Conservation (phyloP, 306 rosid genomes). For the Medicago lupulina region DNA sequence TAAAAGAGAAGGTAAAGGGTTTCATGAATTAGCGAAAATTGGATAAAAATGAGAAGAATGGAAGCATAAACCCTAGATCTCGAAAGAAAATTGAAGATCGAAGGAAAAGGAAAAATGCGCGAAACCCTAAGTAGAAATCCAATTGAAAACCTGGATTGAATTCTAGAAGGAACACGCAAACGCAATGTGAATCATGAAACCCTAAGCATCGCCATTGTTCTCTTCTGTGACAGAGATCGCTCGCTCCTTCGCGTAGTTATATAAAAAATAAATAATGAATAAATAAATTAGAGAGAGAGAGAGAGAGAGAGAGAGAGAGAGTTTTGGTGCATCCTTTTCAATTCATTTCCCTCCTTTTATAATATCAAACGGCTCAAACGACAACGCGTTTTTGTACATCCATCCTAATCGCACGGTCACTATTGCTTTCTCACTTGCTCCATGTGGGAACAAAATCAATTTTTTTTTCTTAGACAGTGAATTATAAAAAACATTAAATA, state of each 20-base stretch:
- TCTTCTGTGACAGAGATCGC: conserved; percentile 31
- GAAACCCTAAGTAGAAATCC: conserved; percentile 56
- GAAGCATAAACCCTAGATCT: conserved; percentile 71
- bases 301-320: neutral
- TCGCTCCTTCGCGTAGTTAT: conserved; percentile 42
- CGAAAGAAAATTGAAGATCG: conserved; percentile 11
- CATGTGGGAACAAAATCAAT: neutral
- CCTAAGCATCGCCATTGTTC: conserved; percentile 49
- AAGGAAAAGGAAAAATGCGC: conserved; percentile 36
- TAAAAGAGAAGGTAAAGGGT: conserved; percentile 19
- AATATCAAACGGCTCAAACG: conserved; percentile 46
- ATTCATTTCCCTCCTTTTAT: neutral
- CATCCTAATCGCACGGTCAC: conserved; percentile 46
- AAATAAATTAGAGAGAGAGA: neutral
- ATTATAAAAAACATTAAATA: no score
- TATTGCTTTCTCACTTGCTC: neutral
- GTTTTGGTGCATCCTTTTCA: neutral
- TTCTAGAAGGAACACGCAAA: conserved; percentile 44
- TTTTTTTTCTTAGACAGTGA: no score
- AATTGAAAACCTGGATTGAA: conserved; percentile 69
- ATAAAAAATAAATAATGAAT: neutral
- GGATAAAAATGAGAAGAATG: neutral
- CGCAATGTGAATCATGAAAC: conserved; percentile 58
- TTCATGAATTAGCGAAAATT: neutral
- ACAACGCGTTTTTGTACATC: neutral